phyloP scores from a whole-genome alignment of 441 rosid species.

The Gossypium lobatum region DNA sequence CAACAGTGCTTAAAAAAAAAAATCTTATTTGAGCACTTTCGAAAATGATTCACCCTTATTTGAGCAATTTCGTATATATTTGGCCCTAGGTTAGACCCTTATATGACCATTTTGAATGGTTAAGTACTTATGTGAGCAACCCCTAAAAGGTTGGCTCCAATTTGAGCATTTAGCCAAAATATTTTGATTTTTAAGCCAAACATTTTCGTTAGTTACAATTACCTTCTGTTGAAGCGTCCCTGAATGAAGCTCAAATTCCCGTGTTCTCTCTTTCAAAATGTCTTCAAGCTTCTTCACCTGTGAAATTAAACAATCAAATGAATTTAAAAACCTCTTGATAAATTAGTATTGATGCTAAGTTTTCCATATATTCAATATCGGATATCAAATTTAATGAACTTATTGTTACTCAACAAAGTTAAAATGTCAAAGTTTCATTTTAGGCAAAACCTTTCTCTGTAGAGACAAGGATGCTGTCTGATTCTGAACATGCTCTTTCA shows the following conservation, averaged over 20 bases:
- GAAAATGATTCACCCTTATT: no score
- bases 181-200: neutral
- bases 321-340: neutral
- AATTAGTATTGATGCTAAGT: neutral
- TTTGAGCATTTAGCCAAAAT: no score
- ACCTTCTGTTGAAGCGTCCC: conserved; percentile 35
- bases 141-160: no score
- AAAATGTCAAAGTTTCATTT: neutral
- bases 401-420: neutral
- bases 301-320: neutral
- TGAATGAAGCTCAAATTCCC: conserved; percentile 26
- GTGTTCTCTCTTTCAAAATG: conserved; percentile 26
- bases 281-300: conserved; percentile 32
- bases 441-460: conserved; percentile 23
- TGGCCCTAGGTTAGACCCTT: no score
- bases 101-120: no score
- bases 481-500: conserved; percentile 18
- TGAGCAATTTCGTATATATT: no score
- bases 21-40: no score
- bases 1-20: no score
- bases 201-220: neutral
- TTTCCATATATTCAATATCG: neutral
- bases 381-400: neutral
- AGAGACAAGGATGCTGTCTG: conserved; percentile 21
- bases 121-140: no score